Base-by-base conservation (phyloP, 352 stramenopile genomes). In the Pythium periplocum region DNA sequence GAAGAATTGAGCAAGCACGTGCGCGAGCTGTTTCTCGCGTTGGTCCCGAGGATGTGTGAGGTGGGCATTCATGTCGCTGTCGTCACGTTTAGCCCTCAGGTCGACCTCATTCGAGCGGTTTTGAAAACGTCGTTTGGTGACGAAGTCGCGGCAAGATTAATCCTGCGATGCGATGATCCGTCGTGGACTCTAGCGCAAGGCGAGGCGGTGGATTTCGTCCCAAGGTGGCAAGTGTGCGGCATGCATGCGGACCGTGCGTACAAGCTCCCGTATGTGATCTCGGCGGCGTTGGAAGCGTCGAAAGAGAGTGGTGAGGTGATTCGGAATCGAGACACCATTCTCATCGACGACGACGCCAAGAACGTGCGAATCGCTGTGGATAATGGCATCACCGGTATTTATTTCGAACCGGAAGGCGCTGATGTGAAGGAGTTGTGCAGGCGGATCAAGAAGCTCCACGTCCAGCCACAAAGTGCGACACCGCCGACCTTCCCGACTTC, bases 41-140 rank as follows among this genome's bases (percentile, higher is more conserved):
- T 91, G 1, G 64, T 90, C 31, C 83, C 80, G 41, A 52, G 77
- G 30, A 57, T 90, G 26, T 63, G 64, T 12, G 59, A 67, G 8
- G 51, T 53, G 2, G 42, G 61, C 12, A 51, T 90, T 5, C 67
- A 76, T 53, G 76, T 93, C 37, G 80, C 83, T 1, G 71, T 93
- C 45, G 83, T 93, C 54, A 93, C 83, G 4, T 93, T 93, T 57
- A 90, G 77, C 34, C 79, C 83, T 41, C 80, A 93, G 58, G 56
- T 79, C 10, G 39, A 57, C 39, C 71, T 93, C 37, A 90, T 93
- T 38, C 64, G 51, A 5, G 65, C 83, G 43, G 76, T 93, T 7
- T 56, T 93, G 5, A 39, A 48, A 31, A 58, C 83, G 26, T 83
- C 75, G 55, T 93, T 89, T 57, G 33, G 30, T 0, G 2, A 48